Evolutionary conservation across 495 filamentous ascomycete species (phyloP), one percentile per base, ranked within the genome.

Genomic region (Neurospora tetrasperma): DNA sequence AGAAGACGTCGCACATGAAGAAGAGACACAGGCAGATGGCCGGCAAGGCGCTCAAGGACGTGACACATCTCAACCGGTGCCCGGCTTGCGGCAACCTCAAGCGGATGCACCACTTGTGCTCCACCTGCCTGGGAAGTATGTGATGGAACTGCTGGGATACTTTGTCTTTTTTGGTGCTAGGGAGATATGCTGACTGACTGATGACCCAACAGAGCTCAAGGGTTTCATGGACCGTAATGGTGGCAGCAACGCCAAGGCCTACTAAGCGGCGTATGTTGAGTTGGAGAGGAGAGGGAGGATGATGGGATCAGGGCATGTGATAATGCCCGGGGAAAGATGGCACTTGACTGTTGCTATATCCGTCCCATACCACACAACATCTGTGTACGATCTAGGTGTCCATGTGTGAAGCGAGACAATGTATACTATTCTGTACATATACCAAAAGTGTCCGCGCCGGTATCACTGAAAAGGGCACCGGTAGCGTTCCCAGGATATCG

Each of bases 1-100:
- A 97, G 84, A 99, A 98, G 89, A 97, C 94, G 11, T 97, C 95
- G 35, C 92, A 99, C 82, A 93, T 92, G 87, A 98, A 97, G 86
- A 97, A 92, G 84, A 90, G 96, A 74, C 90, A 93, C 77, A 88
- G 96, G 76, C 93, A 95, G 76, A 90, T 98, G 89, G 95, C 93
- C 20, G 95, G 95, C 77, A 98, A 98, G 82, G 94, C 89, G 46
- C 84, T 98, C 78, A 92, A 95, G 85, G 96, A 98, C 79, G 89
- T 97, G 27, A 95, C 90, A 70, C 86, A 87, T 44, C 84, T 99
- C 76, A 94, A 92, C 81, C 92, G 89, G 78, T 99, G 96, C 78
- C 90, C 95, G 2, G 91, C 89, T 16, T 99, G 96, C 79, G 96
- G 95, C 16, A 85, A 90, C 76, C 80, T 91, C 46, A 99, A 99